Evolutionary conservation across 495 filamentous ascomycete species (phyloP).

Genomic region (Mycothermus thermophilus): DNA sequence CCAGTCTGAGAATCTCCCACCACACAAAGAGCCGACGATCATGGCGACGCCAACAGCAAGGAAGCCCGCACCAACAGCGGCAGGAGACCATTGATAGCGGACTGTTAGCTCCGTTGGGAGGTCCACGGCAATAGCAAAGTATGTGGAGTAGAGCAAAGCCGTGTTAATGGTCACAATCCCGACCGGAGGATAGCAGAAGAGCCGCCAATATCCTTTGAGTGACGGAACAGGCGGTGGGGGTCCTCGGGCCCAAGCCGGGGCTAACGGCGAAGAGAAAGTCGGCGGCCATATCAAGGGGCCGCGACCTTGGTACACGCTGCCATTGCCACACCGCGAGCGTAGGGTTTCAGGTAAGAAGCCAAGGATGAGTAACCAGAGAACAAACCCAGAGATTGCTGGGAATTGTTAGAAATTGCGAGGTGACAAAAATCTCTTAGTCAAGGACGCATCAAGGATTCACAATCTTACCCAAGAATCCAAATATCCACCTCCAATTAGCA

Average conservation of each 20-base stretch:
- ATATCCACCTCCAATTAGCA: constrained; percentile 9
- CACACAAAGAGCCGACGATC: constrained; percentile 6
- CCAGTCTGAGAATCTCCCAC: constrained; percentile 8
- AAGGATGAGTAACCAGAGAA: constrained; percentile 1
- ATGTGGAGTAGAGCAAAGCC: constrained; percentile 7
- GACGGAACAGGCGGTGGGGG: constrained; percentile 3
- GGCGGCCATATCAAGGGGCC: constrained; percentile 5
- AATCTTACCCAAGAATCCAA: constrained; percentile 7
- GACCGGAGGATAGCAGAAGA: constrained; percentile 5
- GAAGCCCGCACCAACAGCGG: constrained; percentile 5
- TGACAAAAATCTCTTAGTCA: too few relatives aligned
- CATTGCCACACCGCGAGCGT: constrained; percentile 2
- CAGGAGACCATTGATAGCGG: constrained; percentile 5
- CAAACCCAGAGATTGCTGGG: constrained; percentile 4
- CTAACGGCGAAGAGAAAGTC: constrained; percentile 1
- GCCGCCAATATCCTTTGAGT: constrained; percentile 4
- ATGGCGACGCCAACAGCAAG: constrained; percentile 5
- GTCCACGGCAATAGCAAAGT: constrained; percentile 7
- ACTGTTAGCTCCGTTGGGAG: constrained; percentile 1
- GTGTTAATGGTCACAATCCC: constrained; percentile 8
- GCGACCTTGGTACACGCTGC: not conserved
- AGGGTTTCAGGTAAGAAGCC: constrained; percentile 2
- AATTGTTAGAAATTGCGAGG: too few relatives aligned
- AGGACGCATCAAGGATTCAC: not conserved
- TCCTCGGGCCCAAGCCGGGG: constrained; percentile 3